Evolutionary conservation across 2,329 filamentous ascomycete species (phyloP).

Genomic region (Neurospora crassa): DNA sequence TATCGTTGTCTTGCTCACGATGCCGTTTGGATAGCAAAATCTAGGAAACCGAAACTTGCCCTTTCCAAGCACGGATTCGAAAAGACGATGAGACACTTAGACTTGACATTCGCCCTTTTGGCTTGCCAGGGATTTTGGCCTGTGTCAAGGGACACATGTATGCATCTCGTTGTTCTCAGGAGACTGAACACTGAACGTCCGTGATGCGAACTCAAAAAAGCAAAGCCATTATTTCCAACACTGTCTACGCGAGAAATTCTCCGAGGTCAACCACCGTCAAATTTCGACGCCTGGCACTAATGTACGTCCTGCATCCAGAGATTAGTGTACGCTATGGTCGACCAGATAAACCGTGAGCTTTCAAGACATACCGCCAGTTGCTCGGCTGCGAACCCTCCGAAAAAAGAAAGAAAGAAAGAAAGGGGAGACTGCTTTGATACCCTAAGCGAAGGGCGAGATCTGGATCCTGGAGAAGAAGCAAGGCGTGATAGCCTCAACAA

Average conservation of each 20-base stretch:
- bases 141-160: background rate
- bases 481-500: background rate
- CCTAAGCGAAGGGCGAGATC: background rate
- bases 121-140: background rate
- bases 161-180: background rate
- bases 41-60: background rate
- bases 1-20: background rate
- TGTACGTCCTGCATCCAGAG: background rate
- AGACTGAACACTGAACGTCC: background rate
- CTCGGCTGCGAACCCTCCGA: background rate
- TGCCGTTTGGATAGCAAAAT: background rate
- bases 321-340: background rate
- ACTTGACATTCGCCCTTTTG: background rate
- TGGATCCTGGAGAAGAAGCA: background rate
- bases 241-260: background rate
- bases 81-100: background rate
- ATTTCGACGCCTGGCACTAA: background rate
- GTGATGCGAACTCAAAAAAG: background rate
- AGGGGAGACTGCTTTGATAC: background rate
- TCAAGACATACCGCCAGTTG: background rate
- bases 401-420: background rate
- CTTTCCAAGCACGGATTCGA: background rate
- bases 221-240: background rate
- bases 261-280: background rate
- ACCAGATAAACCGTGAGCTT: background rate